These are phyloP conservation scores for Didymella lethalis DNA, from an alignment of 2,329 filamentous ascomycete genomes.

Conservation along the genomic window DNA sequence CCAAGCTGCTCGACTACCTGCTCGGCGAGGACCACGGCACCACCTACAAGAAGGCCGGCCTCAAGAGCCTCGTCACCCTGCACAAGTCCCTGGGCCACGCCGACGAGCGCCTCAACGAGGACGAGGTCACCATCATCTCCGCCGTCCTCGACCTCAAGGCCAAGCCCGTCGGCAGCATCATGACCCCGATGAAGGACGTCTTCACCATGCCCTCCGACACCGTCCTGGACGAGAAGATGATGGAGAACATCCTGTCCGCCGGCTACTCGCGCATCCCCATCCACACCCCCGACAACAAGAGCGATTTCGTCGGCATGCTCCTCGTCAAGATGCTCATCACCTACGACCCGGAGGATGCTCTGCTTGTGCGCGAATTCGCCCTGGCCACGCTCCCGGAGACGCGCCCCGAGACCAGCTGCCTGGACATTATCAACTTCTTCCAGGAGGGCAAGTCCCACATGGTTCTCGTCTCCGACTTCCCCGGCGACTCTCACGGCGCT, in stretches of 20 bases:
- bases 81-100: constrained; percentile 90
- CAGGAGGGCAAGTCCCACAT: constrained; percentile 99
- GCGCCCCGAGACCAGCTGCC: constrained; percentile 89
- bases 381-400: constrained; percentile 95
- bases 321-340: constrained; percentile 98
- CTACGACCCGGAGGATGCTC: constrained; percentile 93
- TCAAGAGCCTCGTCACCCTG: constrained; percentile 94
- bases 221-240: constrained; percentile 88
- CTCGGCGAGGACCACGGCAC: constrained; percentile 95
- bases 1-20: constrained; percentile 91
- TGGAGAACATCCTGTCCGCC: constrained; percentile 90
- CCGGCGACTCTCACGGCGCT: constrained; percentile 89
- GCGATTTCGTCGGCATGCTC: constrained; percentile 96
- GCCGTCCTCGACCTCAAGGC: constrained; percentile 96
- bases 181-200: constrained; percentile 98
- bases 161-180: constrained; percentile 92
- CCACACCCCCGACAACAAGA: constrained; percentile 80
- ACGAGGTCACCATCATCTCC: constrained; percentile 98
- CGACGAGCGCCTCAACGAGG: constrained; percentile 87
- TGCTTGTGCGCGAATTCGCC: constrained; percentile 86
- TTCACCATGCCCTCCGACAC: constrained; percentile 97
- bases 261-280: constrained; percentile 97
- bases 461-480: constrained; percentile 90
- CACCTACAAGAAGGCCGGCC: constrained; percentile 95
- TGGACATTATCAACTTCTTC: constrained; percentile 99